phyloP scores from a whole-genome alignment of 2,329 filamentous ascomycete genomes.

The Fusarium luffae region DNA sequence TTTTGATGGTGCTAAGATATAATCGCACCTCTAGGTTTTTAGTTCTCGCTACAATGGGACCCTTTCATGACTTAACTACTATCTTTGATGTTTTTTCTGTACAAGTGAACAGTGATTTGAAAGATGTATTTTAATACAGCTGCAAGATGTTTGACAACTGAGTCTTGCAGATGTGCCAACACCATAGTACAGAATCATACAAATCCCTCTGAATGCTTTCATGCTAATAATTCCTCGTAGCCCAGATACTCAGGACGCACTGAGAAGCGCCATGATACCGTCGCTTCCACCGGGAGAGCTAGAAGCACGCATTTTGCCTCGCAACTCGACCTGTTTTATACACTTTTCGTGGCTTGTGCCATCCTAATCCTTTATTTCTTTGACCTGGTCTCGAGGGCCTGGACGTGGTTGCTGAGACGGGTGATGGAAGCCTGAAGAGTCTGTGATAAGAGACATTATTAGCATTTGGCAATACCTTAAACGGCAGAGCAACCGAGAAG shows the following conservation, averaged over 20 bases:
- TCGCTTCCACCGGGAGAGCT: slow-evolving; percentile 7
- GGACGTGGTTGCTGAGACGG: slow-evolving; percentile 85
- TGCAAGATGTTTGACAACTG: slow-evolving; percentile 5
- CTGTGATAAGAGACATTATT: slow-evolving; percentile 56
- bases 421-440: slow-evolving; percentile 88
- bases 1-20: slow-evolving; percentile 45
- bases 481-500: background rate
- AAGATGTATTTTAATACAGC: background rate
- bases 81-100: slow-evolving; percentile 6
- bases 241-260: slow-evolving; percentile 8
- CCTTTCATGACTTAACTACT: slow-evolving; percentile 39
- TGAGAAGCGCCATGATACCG: slow-evolving; percentile 25
- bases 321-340: slow-evolving; percentile 32
- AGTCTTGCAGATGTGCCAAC: slow-evolving; percentile 25
- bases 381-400: slow-evolving; percentile 83
- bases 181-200: slow-evolving; percentile 28
- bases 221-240: slow-evolving; percentile 5
- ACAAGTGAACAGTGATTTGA: background rate
- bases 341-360: slow-evolving; percentile 20
- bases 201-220: slow-evolving; percentile 10
- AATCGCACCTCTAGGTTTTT: slow-evolving; percentile 43
- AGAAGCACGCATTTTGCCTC: slow-evolving; percentile 4
- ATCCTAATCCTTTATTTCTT: slow-evolving; percentile 70
- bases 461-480: background rate
- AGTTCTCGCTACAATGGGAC: slow-evolving; percentile 45